Conservation (phyloP, 441 rosid species). For the Populus hybrid region DNA sequence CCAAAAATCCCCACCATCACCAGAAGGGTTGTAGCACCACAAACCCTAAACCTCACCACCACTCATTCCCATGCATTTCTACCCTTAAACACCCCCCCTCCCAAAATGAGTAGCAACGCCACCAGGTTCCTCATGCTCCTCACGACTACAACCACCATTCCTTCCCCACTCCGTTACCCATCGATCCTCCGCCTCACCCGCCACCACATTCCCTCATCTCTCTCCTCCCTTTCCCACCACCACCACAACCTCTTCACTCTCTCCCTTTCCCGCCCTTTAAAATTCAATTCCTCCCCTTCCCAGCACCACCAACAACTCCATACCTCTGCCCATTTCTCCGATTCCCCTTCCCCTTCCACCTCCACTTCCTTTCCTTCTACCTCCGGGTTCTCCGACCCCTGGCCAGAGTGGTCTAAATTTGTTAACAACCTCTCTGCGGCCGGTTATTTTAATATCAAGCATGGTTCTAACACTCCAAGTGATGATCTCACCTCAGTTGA, state of each 20-base stretch:
- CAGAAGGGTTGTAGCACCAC: constrained; percentile 17
- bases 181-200: constrained; percentile 15
- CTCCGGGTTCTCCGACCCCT: constrained; percentile 19
- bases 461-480: background rate
- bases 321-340: constrained; percentile 19
- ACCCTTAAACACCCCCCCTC: background rate
- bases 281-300: constrained; percentile 20
- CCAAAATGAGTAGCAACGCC: constrained; percentile 49
- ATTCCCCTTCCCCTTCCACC: constrained; percentile 8
- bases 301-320: constrained; percentile 26
- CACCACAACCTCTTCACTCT: constrained; percentile 7
- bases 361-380: constrained; percentile 19
- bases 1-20: background rate
- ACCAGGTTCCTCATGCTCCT: constrained; percentile 58
- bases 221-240: constrained; percentile 13
- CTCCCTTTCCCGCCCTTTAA: constrained; percentile 13
- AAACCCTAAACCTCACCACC: background rate
- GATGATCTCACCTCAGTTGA: constrained; percentile 29
- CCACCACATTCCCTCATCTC: constrained; percentile 15
- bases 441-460: constrained; percentile 42
- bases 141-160: constrained; percentile 34
- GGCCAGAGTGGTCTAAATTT: constrained; percentile 60
- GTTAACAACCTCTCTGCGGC: constrained; percentile 37
- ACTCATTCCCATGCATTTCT: constrained; percentile 1
- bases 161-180: constrained; percentile 21